Evolutionary conservation across 1,284 basidiomycete genomes (phyloP), one percentile per base, ranked within the genome.

Genomic region (Ganoderma boninense): DNA sequence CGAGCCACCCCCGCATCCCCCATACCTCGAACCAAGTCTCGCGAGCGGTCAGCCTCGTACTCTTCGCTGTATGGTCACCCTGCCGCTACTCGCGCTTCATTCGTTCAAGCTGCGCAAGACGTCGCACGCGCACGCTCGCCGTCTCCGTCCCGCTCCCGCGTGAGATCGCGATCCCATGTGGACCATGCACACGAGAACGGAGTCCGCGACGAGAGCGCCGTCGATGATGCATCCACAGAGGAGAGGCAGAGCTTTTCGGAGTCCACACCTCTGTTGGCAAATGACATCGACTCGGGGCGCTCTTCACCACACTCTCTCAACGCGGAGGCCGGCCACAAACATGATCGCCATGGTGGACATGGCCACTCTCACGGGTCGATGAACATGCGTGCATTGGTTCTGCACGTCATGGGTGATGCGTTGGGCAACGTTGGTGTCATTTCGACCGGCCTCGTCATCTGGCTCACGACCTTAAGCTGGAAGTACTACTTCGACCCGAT

Each of bases 351-450:
- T 14, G 73, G 71, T 44, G 78, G 74, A 11, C 85, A 87, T 73
- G 83, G 84, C 11, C 92, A 94, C 77, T 80, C 85, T 0, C 93
- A 95, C 78, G 91, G 93, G 23, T 95, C 92, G 6, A 99, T 99
- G 97, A 99, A 99, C 83, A 99, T 99, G 97, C 94, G 87, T 43
- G 98, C 97, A 40, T 88, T 99, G 4, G 87, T 99, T 68, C 83
- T 99, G 32, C 98, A 99, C 82, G 97, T 99, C 35, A 82, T 99
- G 54, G 97, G 98, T 44, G 98, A 99, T 83, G 98, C 98, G 32
- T 87, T 98, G 54, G 97, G 98, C 69, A 99, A 99, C 81, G 94
- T 99, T 72, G 98, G 98, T 71, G 98, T 99, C 73, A 99, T 99
- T 72, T 90, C 92, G 38, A 95, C 97, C 5, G 98, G 98, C 73